These are phyloP conservation scores for Termitomyces sp. DNA, from an alignment of 768 basidiomycete genomes.

Conservation along the genomic window DNA sequence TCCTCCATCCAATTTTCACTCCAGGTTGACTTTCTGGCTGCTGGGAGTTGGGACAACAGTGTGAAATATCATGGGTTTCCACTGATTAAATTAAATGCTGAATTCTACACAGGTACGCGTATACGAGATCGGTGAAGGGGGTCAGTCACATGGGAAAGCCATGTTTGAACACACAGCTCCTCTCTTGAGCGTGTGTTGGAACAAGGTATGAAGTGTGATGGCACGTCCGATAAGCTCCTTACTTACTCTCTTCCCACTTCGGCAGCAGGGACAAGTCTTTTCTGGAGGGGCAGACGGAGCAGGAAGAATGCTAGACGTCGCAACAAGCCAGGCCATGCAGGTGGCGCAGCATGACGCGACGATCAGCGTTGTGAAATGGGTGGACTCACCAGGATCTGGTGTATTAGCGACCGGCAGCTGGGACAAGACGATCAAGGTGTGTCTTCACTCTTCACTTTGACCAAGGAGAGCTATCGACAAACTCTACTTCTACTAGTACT, in stretches of 20 bases:
- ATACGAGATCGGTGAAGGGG: constrained; percentile 80
- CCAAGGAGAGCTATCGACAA: not conserved
- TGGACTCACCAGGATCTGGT: constrained; percentile 68
- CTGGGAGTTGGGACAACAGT: constrained; percentile 91
- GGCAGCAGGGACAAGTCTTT: constrained; percentile 84
- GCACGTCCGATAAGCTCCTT: not conserved
- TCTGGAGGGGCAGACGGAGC: constrained; percentile 94
- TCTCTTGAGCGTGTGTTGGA: constrained; percentile 87
- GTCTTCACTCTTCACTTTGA: constrained; percentile 14
- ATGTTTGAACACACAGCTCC: constrained; percentile 80
- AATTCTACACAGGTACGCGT: constrained; percentile 65
- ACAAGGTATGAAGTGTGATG: constrained; percentile 52
- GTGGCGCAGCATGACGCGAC: constrained; percentile 91
- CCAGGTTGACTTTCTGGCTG: constrained; percentile 82
- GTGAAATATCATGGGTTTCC: constrained; percentile 36
- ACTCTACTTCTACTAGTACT: constrained; percentile 57
- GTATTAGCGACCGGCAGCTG: constrained; percentile 92
- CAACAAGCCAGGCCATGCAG: constrained; percentile 75
- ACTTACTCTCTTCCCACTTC: not conserved
- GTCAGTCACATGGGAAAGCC: constrained; percentile 83
- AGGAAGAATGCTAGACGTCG: constrained; percentile 84
- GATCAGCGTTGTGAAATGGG: constrained; percentile 77
- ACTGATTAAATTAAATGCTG: not conserved
- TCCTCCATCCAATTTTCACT: constrained; percentile 81
- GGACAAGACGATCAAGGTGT: constrained; percentile 95